These are phyloP conservation scores for Paxillus ammoniavirescens DNA, from an alignment of 768 basidiomycete species.

Conservation along the genomic window DNA sequence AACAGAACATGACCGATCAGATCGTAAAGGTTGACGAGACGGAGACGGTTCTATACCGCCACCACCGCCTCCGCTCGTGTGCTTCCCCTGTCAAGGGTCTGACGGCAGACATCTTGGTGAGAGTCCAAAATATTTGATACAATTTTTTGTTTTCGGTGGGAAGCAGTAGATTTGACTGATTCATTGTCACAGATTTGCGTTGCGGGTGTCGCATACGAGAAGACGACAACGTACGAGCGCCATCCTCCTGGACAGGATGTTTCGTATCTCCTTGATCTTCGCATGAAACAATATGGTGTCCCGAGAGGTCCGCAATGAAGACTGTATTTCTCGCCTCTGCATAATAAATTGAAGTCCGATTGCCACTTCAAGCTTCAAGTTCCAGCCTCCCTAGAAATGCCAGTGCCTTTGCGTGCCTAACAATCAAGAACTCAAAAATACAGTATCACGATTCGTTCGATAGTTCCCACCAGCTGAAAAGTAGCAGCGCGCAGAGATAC, in stretches of 20 bases:
- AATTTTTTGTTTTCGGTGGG: not conserved
- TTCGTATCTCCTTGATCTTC: slow-evolving; percentile 26
- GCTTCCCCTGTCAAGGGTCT: slow-evolving; percentile 84
- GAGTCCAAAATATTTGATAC: slow-evolving; percentile 16
- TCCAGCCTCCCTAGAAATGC: too few relatives aligned
- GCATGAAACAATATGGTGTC: slow-evolving; percentile 22
- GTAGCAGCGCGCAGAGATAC: too few relatives aligned
- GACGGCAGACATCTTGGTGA: slow-evolving; percentile 78
- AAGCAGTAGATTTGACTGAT: not conserved
- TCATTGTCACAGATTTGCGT: slow-evolving; percentile 30
- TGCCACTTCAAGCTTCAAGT: too few relatives aligned
- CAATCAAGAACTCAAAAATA: too few relatives aligned
- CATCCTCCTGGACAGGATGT: slow-evolving; percentile 54
- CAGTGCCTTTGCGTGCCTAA: too few relatives aligned
- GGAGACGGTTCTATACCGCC: slow-evolving; percentile 59
- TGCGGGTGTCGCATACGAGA: slow-evolving; percentile 64
- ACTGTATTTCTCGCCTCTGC: not conserved
- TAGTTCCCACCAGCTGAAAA: too few relatives aligned
- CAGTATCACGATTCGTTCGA: too few relatives aligned
- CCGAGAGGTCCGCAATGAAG: slow-evolving; percentile 6
- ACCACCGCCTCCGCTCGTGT: slow-evolving; percentile 79
- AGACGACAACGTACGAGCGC: slow-evolving; percentile 48
- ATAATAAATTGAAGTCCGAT: too few relatives aligned
- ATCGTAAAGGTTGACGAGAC: slow-evolving; percentile 41
- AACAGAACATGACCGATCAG: slow-evolving; percentile 58